Base-by-base conservation (phyloP, 495 filamentous ascomycete genomes). In the Physcia stellaris region DNA sequence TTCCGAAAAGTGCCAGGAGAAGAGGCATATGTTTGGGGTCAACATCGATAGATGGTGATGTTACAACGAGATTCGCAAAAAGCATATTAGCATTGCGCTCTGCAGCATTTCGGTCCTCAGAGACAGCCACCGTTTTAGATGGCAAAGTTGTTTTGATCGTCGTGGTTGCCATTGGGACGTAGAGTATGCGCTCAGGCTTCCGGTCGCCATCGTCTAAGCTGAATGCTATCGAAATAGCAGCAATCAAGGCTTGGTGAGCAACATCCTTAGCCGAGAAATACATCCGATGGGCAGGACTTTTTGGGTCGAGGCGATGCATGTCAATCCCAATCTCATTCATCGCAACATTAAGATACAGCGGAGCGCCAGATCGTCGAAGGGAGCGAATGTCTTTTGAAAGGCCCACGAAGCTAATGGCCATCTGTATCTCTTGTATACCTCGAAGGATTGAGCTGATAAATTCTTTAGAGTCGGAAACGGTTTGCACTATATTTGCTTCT, bases 291-390 rank as follows among this genome's bases (percentile, higher is more conserved):
- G 86, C 88, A 0, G 90, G 86, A 26, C 84, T 93, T 48, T 82
- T 88, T 20, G 83, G 82, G 53, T 99, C 92, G 41, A 99, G 75
- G 12, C 90, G 77, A 55, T 96, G 81, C 23, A 96, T 63, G 49
- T 99, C 90, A 49, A 96, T 71, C 37, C 87, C 86, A 22, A 99
- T 70, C 56, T 99, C 90, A 52, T 96, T 94, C 67, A 94, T 93
- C 1, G 88, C 83, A 11, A 86, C 70, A 46, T 88, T 93, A 39
- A 96, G 59, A 35, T 80, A 79, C 2, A 94, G 59, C 2, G 83
- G 77, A 16, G 66, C 61, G 13, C 74, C 79, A n/a, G 68, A 63
- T 18, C 77, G 61, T 45, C 77, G 73, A 32, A 82, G 58, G 9
- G 72, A 63, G 20, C 73, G 66, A 21, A 96, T 66, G 43, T 73